Evolutionary conservation across 352 stramenopile species (phyloP), one percentile per base, ranked within the genome.

Genomic region (Globisporangium rhizosaccharum): DNA sequence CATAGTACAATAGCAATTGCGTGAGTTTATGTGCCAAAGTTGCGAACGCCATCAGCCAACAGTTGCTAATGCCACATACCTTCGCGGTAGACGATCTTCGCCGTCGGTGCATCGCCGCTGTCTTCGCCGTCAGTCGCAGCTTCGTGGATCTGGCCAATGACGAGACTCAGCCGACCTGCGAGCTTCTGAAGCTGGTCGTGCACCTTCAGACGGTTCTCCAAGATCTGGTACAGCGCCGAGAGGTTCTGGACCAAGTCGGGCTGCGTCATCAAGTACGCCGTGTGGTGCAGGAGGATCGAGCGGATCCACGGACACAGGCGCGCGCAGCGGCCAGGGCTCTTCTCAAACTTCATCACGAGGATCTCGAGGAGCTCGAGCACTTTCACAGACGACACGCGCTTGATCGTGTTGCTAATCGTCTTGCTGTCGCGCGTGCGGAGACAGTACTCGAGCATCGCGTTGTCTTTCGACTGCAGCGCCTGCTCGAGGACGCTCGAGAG

Each of bases 161-260:
- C 79, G 15, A 94, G 63, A 59, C 83, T 88, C 54, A 94, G 64
- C 5, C 85, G 85, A 36, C 85, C 85, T 12, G 83, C 80, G 30
- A 94, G 78, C 70, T 91, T 90, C 70, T 94, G 85, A 59, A 94
- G 75, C 61, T 88, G 78, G 53, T 79, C 74, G 64, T 92, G 83
- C 50, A 92, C 82, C 65, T 90, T 84, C 49, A 94, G 70, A 9
- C 85, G 73, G 50, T 88, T 83, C 65, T 94, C 82, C 15, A 94
- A 62, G 17, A 89, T 82, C 70, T 94, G 85, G 73, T 94, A 94
- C 12, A 94, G 67, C 52, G 75, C 79, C 55, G 81, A 89, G 17
- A 94, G 73, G 65, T 76, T 88, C 53, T 88, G 72, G 57, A 94
- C 82, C 17, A 94, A 73, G 65, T 93, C 79, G 15, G 85, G 85